Evolutionary conservation across 805 yeast genomes (phyloP).

Genomic region (Yarrowia sp.): DNA sequence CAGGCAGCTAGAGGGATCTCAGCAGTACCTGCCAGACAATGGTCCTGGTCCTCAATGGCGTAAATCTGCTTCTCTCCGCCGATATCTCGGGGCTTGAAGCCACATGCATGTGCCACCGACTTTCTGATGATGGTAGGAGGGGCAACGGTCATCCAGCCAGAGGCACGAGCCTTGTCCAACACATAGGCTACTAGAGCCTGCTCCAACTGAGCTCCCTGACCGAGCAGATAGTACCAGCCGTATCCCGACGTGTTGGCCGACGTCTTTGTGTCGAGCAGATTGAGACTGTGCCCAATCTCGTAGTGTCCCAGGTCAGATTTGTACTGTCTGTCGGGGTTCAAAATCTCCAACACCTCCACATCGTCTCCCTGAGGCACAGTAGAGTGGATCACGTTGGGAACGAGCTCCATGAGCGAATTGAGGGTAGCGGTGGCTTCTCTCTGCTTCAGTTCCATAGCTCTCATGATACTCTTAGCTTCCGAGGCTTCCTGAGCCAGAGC

Average conservation of each 20-base stretch:
- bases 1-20: constrained; percentile 90
- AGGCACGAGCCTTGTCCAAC: constrained; percentile 56
- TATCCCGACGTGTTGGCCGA: constrained; percentile 66
- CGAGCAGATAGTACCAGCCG: constrained; percentile 80
- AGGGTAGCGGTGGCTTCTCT: background rate
- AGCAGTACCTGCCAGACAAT: constrained; percentile 88
- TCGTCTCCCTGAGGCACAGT: constrained; percentile 12
- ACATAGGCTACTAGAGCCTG: constrained; percentile 86
- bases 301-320: constrained; percentile 46
- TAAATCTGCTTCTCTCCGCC: constrained; percentile 85
- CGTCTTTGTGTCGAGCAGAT: constrained; percentile 62
- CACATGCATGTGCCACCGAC: constrained; percentile 82
- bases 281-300: constrained; percentile 61
- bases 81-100: constrained; percentile 88
- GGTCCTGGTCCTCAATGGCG: constrained; percentile 44
- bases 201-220: constrained; percentile 84
- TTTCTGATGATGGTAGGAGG: constrained; percentile 86
- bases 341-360: constrained; percentile 11
- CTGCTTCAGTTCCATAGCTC: background rate
- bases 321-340: constrained; percentile 5
- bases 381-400: constrained; percentile 13
- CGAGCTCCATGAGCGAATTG: constrained; percentile 13
- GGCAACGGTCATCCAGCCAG: constrained; percentile 64
- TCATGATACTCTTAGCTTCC: background rate
- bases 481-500: constrained; percentile 2